Conservation (phyloP, 129 eudicot genomes). For the Logfia minima region DNA sequence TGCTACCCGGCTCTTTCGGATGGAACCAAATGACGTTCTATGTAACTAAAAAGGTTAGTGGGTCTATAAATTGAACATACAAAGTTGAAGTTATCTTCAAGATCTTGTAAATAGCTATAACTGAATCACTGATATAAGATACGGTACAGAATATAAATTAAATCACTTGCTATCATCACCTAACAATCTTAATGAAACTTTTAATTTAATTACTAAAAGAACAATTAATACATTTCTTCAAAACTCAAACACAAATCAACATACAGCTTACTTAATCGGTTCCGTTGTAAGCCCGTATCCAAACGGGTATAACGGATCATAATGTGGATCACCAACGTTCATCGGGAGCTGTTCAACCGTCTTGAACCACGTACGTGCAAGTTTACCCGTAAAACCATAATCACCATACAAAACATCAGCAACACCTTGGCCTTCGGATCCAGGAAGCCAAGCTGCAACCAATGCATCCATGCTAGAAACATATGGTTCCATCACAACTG, state of each 20-base stretch:
- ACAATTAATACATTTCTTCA: slow-evolving; percentile 3
- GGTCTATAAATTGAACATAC: no score
- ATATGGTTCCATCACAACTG: slow-evolving; percentile 75
- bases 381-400: slow-evolving; percentile 72
- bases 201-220: background rate
- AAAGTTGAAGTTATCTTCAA: no score
- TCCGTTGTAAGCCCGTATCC: slow-evolving; percentile 43
- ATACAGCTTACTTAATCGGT: slow-evolving; percentile 21
- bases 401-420: slow-evolving; percentile 82
- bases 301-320: slow-evolving; percentile 49
- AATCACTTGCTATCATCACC: no score
- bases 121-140: no score
- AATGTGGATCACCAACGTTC: slow-evolving; percentile 48
- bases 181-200: background rate
- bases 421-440: slow-evolving; percentile 76
- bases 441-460: slow-evolving; percentile 90
- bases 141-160: no score
- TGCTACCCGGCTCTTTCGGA: no score
- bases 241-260: slow-evolving; percentile 5
- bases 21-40: no score
- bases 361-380: slow-evolving; percentile 71
- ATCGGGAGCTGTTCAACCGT: slow-evolving; percentile 75
- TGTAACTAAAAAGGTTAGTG: no score
- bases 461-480: slow-evolving; percentile 59
- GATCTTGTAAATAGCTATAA: no score